Evolutionary conservation across 768 basidiomycete species (phyloP), one percentile per base, ranked within the genome.

Genomic region (Leccinum imitatum): DNA sequence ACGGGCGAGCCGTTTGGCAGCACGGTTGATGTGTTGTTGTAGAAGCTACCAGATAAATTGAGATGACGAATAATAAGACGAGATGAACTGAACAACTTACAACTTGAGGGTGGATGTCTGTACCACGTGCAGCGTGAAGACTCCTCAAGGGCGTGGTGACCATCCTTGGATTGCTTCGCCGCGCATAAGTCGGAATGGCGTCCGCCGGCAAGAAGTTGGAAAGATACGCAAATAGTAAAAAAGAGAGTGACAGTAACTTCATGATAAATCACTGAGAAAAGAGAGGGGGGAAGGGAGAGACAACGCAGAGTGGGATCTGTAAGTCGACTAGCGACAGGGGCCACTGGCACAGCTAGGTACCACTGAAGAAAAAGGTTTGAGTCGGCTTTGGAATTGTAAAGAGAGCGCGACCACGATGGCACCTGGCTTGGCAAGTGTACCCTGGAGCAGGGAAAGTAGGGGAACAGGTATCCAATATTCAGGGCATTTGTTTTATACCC

Each of bases 21-120:
- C 79, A 53, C 84, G 85, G 72, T 90, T 91, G 62, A 88, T 81
- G 66, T 86, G 80, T 72, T 87, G 90, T 71, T 91, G 89, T 35
- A 86, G 73, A 50, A 81, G 71, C 90, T 92, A 37, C 19, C 31
- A 50, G 14, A 14, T 19, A 15, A 48, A 56, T 50, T 19, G 39
- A 10, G 35, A 10, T 5, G 8, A 27, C 30, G 1, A 47, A 31
- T 14, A 15, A 37, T 5, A 15, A 21, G 11, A 50, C 19, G 11
- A 15, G 11, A 31, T 10, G 14, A 17, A 48, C 13, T 21, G n/a
- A 31, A 4, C n/a, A 41, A 71, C 82, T 44, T 57, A 82, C 82
- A 55, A 81, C 56, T 57, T 73, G 76, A 30, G 82, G 79, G 58
- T 82, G 78, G 27, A 79, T 54, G 59, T 74, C 75, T 30, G 56